These are phyloP conservation scores for Fragaria iinumae DNA, from an alignment of 306 rosid genomes.

Conservation along the genomic window DNA sequence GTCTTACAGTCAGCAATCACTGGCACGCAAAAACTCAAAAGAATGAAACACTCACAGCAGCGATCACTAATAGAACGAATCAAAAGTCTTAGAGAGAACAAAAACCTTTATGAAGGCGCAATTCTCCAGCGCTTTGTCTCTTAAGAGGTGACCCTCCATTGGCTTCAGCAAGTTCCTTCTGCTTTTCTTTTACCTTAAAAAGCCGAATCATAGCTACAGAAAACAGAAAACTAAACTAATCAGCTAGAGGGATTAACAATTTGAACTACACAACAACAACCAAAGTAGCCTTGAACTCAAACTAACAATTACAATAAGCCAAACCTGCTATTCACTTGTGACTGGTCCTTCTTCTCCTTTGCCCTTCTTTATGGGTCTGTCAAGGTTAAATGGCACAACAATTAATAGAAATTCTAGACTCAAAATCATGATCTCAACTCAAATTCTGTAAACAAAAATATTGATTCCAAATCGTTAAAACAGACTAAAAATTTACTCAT, in stretches of 20 bases:
- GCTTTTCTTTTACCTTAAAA: conserved; percentile 91
- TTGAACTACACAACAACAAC: background rate
- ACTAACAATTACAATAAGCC: background rate
- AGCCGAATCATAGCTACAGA: conserved; percentile 79
- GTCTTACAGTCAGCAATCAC: conserved; percentile 8
- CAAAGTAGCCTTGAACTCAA: background rate
- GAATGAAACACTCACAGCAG: background rate
- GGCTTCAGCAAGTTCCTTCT: conserved; percentile 81
- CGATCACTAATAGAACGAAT: background rate
- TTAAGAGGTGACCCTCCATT: conserved; percentile 58
- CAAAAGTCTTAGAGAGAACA: conserved; percentile 9
- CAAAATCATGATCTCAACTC: background rate
- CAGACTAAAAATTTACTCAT: background rate
- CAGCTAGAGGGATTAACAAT: conserved; percentile 7
- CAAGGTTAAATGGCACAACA: background rate
- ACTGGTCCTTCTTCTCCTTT: background rate
- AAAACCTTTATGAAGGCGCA: conserved; percentile 92
- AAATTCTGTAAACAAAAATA: background rate
- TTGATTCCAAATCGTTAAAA: background rate
- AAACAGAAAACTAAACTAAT: conserved; percentile 17
- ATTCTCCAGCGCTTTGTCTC: conserved; percentile 92
- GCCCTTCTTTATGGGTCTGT: background rate
- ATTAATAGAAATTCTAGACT: background rate
- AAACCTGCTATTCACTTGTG: background rate
- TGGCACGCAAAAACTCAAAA: background rate